Evolutionary conservation across 257 asterid species (phyloP), one percentile per base, ranked within the genome.

Genomic region (Rubia yunnanensis): DNA sequence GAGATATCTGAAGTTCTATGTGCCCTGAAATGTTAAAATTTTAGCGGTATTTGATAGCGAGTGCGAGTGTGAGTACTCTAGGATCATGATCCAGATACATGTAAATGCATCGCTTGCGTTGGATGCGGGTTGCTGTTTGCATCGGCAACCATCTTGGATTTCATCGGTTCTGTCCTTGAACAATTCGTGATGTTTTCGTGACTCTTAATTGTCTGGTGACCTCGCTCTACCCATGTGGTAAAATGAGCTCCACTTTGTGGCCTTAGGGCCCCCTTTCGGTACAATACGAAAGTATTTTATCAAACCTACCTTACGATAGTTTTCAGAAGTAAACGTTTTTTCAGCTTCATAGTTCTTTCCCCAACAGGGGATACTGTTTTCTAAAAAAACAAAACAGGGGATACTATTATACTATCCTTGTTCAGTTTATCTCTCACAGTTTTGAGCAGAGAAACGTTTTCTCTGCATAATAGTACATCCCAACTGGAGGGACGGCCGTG

Each of bases 1-100:
- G 26, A 49, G 69, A 71, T 73, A 32, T 32, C 60, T 54, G 18
- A 46, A 38, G 39, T 41, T 52, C 41, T 58, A 44, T 39, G 55
- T 23, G 13, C 53, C 35, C 36, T 18, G 44, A 7, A 23, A 49
- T 44, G 76, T 65, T 10, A 26, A 41, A 18, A 46, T 1, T 52
- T 14, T 13, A 24, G 62, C 22, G 13, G 5, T n/a, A 4, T 35
- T 52, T 30, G 30, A n/a, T n/a, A n/a, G n/a, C n/a, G n/a, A 50
- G 34, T 50, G 63, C 28, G 14, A 39, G 44, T 23, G 10, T 54
- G 70, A 9, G 32, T 46, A 30, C 18, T 22, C 10, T 48, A 31
- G 60, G 14, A 13, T 20, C 35, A 20, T 41, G 32, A 17, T 63
- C 35, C n/a, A 60, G 14, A 54, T 63, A 31, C 63, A 14, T 27